These are phyloP conservation scores for Astragalus glycyphyllos DNA, from an alignment of 306 rosid genomes.

Conservation along the genomic window DNA sequence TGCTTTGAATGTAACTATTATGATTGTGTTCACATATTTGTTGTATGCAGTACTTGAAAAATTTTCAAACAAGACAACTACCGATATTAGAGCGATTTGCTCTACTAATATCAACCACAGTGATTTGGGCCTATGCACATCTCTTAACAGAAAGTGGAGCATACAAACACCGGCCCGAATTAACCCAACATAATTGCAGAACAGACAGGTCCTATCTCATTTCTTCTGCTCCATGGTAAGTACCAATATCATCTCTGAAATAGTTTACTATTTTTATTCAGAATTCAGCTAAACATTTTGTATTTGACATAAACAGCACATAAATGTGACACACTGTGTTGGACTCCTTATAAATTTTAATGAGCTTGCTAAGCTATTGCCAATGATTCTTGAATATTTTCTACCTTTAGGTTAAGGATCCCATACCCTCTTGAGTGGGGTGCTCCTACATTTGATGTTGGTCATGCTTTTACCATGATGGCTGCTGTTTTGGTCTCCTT, in stretches of 20 bases:
- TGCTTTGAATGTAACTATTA: neutral
- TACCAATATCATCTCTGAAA: constrained; percentile 36
- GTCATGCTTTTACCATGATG: constrained; percentile 96
- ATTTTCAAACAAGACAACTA: constrained; percentile 70
- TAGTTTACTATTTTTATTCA: no score
- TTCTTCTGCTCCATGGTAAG: constrained; percentile 97
- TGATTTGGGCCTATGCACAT: constrained; percentile 99
- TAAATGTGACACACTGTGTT: neutral
- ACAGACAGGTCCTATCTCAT: constrained; percentile 90
- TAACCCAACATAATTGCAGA: constrained; percentile 80
- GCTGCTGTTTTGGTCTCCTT: constrained; percentile 96
- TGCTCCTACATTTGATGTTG: constrained; percentile 92
- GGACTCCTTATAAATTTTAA: neutral
- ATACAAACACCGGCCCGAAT: constrained; percentile 81
- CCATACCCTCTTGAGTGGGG: constrained; percentile 99
- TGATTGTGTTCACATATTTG: constrained; percentile 31
- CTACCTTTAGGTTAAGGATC: constrained; percentile 74
- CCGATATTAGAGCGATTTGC: constrained; percentile 91
- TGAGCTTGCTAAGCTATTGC: constrained; percentile 4
- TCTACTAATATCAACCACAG: constrained; percentile 80
- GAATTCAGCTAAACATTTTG: no score
- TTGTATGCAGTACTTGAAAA: constrained; percentile 77
- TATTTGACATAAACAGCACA: no score
- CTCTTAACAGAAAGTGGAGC: constrained; percentile 96
- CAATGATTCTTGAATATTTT: constrained; percentile 42